Conservation (phyloP, 1,284 basidiomycete genomes). For the Cryptococcus jaspeensis region DNA sequence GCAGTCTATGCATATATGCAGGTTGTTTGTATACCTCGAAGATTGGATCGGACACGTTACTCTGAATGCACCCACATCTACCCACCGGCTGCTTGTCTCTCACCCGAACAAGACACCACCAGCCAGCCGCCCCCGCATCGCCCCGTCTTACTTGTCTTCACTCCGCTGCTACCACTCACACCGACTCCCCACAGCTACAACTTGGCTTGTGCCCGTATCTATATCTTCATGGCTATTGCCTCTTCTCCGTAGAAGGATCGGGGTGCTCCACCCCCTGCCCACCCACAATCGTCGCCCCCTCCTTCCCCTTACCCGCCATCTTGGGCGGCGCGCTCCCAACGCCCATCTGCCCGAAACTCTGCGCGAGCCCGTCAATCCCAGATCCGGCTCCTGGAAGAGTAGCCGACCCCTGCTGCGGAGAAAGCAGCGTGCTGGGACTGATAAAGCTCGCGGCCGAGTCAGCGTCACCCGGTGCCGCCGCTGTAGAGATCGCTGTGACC, state of each 20-base stretch:
- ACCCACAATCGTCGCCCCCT: not conserved
- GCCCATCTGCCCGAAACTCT: constrained; percentile 30
- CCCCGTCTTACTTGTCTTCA: no score
- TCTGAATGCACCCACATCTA: not conserved
- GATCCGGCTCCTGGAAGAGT: constrained; percentile 8
- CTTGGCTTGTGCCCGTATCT: no score
- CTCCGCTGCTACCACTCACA: no score
- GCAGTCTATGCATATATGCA: no score
- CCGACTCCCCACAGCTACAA: no score
- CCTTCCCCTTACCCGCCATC: constrained; percentile 3
- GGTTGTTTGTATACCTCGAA: no score
- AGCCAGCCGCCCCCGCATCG: no score
- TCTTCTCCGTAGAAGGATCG: constrained; percentile 10
- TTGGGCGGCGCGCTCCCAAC: constrained; percentile 15
- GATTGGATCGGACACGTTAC: no score
- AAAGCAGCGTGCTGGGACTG: constrained; percentile 41
- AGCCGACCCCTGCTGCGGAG: constrained; percentile 23
- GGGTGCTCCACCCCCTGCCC: constrained; percentile 3
- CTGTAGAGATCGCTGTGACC: constrained; percentile 3
- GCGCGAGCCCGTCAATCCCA: constrained; percentile 22
- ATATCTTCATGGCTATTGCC: no score
- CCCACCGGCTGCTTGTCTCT: no score
- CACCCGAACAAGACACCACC: no score
- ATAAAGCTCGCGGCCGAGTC: constrained; percentile 31
- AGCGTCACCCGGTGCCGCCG: constrained; percentile 2